phyloP scores from a whole-genome alignment of 2,329 filamentous ascomycete genomes.

The Pestalotiopsis sp. region DNA sequence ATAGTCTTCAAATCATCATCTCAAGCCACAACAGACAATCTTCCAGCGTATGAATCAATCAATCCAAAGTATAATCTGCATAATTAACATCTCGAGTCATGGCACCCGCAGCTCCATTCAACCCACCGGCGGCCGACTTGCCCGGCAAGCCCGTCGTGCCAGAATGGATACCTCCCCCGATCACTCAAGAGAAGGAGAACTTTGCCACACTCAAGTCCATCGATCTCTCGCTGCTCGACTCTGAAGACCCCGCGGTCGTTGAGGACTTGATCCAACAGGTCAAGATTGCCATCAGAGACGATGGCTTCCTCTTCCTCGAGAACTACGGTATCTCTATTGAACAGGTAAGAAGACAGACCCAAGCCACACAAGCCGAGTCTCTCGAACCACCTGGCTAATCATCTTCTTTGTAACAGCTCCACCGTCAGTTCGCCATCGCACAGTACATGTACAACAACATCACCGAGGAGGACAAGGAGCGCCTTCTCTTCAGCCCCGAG shows the following conservation, averaged over 20 bases:
- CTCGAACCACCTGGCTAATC: background rate
- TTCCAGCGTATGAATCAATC: background rate
- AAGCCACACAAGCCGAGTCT: background rate
- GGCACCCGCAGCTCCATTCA: slow-evolving; percentile 5
- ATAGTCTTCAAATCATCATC: background rate
- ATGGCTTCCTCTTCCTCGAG: slow-evolving; percentile 6
- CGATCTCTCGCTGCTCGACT: slow-evolving; percentile 3
- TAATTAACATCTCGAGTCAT: background rate
- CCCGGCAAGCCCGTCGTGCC: slow-evolving; percentile 6
- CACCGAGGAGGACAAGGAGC: slow-evolving; percentile 6
- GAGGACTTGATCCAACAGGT: background rate
- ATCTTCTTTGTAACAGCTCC: background rate
- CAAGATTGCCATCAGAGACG: slow-evolving; percentile 6
- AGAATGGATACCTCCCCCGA: slow-evolving; percentile 1
- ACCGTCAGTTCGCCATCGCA: slow-evolving; percentile 3
- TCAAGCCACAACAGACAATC: background rate
- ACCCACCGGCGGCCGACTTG: slow-evolving; percentile 2
- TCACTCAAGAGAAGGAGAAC: slow-evolving; percentile 4
- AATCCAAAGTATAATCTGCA: background rate
- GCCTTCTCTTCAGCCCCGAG: slow-evolving; percentile 3
- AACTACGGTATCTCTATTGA: slow-evolving; percentile 7
- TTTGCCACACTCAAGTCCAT: slow-evolving; percentile 5
- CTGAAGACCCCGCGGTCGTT: background rate
- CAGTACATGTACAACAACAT: slow-evolving; percentile 10
- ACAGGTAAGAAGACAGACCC: background rate